Evolutionary conservation across 1,139 yeast species (phyloP).

Genomic region (Suzukiozyma palmioleophila): DNA sequence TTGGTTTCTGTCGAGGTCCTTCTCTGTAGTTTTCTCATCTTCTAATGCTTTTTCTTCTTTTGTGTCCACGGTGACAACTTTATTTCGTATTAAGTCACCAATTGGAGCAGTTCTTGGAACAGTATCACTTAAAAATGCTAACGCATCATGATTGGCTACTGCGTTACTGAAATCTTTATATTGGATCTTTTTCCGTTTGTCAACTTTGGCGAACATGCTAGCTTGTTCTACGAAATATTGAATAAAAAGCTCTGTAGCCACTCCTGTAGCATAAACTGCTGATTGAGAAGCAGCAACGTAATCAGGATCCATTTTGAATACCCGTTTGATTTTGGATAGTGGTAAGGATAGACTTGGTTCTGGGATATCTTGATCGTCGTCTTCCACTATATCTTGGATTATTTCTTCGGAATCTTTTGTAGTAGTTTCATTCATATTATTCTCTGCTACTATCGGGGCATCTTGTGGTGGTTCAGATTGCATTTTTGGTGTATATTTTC

Average conservation of each 20-base stretch:
- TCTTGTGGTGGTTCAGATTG: constrained; percentile 3
- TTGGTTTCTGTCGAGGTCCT: constrained; percentile 5
- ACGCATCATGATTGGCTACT: constrained; percentile 61
- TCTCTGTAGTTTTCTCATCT: constrained; percentile 8
- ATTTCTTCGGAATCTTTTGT: constrained; percentile 4
- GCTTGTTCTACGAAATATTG: constrained; percentile 82
- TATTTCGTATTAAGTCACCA: constrained; percentile 45
- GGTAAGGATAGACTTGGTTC: constrained; percentile 46
- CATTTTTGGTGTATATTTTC: too few relatives aligned
- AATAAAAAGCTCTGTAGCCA: constrained; percentile 83
- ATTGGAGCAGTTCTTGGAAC: constrained; percentile 61
- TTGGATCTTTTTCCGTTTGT: constrained; percentile 63
- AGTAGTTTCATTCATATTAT: constrained; percentile 6
- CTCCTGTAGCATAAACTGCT: constrained; percentile 79
- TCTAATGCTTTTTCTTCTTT: constrained; percentile 3
- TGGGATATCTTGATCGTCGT: constrained; percentile 15
- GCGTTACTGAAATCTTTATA: constrained; percentile 77
- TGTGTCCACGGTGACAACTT: constrained; percentile 33
- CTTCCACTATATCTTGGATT: constrained; percentile 13
- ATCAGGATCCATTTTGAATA: constrained; percentile 84
- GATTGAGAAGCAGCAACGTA: constrained; percentile 70
- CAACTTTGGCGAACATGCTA: constrained; percentile 60
- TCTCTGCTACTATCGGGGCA: constrained; percentile 15
- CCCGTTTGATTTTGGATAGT: constrained; percentile 73
- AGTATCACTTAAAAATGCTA: constrained; percentile 64